Conservation (phyloP, 805 yeast species). For the Yamadazyma nakazawae region DNA sequence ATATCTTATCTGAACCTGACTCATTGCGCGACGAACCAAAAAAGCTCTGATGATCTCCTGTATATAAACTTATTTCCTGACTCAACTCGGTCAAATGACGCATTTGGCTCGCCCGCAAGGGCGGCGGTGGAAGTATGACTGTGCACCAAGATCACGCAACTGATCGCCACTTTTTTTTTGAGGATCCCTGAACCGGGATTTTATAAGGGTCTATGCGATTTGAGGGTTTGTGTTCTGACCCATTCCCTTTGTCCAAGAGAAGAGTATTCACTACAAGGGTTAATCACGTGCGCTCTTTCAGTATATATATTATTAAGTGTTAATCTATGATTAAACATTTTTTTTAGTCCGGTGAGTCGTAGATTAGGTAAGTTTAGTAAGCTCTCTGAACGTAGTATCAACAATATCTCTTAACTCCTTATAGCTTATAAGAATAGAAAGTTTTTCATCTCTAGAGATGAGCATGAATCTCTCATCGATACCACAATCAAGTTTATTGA, state of each 20-base stretch:
- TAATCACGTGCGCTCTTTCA: no score
- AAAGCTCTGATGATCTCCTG: neutral
- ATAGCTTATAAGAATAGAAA: slow-evolving; percentile 79
- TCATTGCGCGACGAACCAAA: slow-evolving; percentile 3
- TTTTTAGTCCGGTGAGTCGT: neutral
- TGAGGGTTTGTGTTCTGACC: neutral
- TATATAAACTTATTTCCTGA: neutral
- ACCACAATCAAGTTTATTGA: slow-evolving; percentile 92
- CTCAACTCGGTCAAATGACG: slow-evolving; percentile 1
- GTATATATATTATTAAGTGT: neutral
- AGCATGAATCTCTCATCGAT: slow-evolving; percentile 77
- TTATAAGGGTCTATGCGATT: neutral
- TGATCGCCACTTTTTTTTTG: no score
- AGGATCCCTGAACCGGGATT: neutral
- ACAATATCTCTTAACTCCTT: slow-evolving; percentile 75
- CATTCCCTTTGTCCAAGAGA: neutral
- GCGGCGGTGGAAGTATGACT: no score
- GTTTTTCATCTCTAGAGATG: slow-evolving; percentile 80
- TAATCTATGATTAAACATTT: neutral
- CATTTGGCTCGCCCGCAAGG: neutral
- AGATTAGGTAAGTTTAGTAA: slow-evolving; percentile 16
- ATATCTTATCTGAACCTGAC: slow-evolving; percentile 5
- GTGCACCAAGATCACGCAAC: no score
- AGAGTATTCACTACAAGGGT: no score
- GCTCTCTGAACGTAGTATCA: slow-evolving; percentile 61